phyloP scores from a whole-genome alignment of 75 land plant species.

The Adiantum capillusveneris region DNA sequence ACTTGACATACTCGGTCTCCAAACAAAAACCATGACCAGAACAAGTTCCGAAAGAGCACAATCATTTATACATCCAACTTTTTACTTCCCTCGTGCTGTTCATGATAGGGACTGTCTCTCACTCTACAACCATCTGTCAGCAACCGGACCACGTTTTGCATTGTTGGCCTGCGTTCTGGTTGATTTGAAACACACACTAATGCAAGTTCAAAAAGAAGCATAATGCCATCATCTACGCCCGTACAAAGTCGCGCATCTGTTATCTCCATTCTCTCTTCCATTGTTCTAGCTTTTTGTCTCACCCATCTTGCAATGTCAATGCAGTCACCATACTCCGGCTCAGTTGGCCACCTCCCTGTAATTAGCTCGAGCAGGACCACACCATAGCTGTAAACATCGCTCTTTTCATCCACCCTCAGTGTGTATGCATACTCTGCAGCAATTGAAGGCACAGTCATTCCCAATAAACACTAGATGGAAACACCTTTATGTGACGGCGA shows the following conservation, averaged over 20 bases:
- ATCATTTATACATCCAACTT: too few relatives aligned
- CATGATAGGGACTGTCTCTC: too few relatives aligned
- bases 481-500: background rate
- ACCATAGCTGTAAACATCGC: constrained; percentile 2
- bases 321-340: constrained; percentile 1
- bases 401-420: background rate
- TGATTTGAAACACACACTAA: background rate
- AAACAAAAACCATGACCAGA: too few relatives aligned
- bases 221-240: background rate
- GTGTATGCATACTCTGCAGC: constrained; percentile 2
- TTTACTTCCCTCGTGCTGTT: too few relatives aligned
- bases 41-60: too few relatives aligned
- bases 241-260: background rate
- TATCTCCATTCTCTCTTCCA: background rate
- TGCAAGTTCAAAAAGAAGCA: background rate
- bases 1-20: too few relatives aligned
- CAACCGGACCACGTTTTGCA: background rate
- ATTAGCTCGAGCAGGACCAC: background rate
- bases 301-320: background rate
- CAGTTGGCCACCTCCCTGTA: background rate
- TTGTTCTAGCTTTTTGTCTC: background rate
- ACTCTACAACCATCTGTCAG: background rate
- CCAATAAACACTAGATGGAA: background rate
- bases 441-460: background rate
- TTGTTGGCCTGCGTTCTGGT: background rate